Conservation (phyloP, 192 early-diverging fungal genomes). For the Thamnidium elegans region DNA sequence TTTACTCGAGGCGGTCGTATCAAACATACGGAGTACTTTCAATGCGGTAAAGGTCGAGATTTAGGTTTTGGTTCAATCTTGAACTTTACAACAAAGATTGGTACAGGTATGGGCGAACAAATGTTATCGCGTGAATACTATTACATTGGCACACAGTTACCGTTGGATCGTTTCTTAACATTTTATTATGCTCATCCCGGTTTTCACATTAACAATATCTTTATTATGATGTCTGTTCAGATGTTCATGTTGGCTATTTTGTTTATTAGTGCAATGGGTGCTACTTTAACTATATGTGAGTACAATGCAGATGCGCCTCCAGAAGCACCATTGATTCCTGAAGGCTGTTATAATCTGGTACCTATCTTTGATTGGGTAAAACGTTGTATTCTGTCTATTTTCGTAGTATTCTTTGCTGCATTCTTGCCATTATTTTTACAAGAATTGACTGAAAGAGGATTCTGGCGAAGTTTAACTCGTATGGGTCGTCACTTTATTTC, state of each 20-base stretch:
- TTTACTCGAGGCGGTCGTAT: slow-evolving; percentile 82
- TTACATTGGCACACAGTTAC: slow-evolving; percentile 81
- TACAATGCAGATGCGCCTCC: slow-evolving; percentile 52
- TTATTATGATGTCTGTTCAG: slow-evolving; percentile 79
- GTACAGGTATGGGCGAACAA: slow-evolving; percentile 91
- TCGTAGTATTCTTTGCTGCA: slow-evolving; percentile 76
- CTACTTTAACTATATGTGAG: slow-evolving; percentile 58
- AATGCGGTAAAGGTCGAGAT: slow-evolving; percentile 90
- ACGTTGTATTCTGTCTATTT: slow-evolving; percentile 75
- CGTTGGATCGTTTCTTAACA: slow-evolving; percentile 81
- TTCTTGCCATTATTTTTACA: slow-evolving; percentile 82
- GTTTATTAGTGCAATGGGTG: slow-evolving; percentile 71
- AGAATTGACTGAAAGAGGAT: slow-evolving; percentile 81
- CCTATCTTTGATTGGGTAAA: slow-evolving; percentile 81
- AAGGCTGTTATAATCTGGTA: slow-evolving; percentile 68
- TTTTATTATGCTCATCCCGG: slow-evolving; percentile 89
- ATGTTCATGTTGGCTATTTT: slow-evolving; percentile 78
- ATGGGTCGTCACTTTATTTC: slow-evolving; percentile 80
- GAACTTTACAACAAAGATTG: slow-evolving; percentile 88
- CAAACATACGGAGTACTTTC: slow-evolving; percentile 89
- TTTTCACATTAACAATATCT: slow-evolving; percentile 88
- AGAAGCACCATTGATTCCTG: slow-evolving; percentile 42
- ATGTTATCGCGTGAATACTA: slow-evolving; percentile 93
- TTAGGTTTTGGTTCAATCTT: slow-evolving; percentile 86
- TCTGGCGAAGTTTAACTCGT: slow-evolving; percentile 64